phyloP scores from a whole-genome alignment of 176 grass and related monocot genomes.

The Hordeum marinum region DNA sequence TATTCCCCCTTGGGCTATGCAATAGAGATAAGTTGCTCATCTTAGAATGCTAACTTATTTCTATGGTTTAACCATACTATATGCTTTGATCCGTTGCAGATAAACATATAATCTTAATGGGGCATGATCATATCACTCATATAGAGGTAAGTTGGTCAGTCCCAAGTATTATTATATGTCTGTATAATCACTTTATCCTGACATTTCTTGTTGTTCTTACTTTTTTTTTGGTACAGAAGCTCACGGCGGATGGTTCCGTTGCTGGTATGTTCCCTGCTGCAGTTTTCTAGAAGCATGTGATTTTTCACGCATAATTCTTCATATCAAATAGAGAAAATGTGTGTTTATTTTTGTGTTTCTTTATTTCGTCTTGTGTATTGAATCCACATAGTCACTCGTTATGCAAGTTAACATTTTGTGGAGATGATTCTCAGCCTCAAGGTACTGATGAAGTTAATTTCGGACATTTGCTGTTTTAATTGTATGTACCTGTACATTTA shows the following conservation, averaged over 20 bases:
- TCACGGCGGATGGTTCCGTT: slow-evolving; percentile 32
- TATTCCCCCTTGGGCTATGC: too few species aligned
- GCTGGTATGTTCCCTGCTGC: slow-evolving; percentile 32
- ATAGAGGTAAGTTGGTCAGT: slow-evolving; percentile 25
- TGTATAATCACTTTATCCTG: slow-evolving; percentile 1
- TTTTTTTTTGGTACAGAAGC: slow-evolving; percentile 16
- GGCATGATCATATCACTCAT: slow-evolving; percentile 32
- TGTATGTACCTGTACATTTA: not conserved
- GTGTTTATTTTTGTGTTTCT: not conserved
- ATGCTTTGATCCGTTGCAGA: slow-evolving; percentile 23
- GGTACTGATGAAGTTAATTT: slow-evolving; percentile 1
- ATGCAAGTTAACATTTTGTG: slow-evolving; percentile 1
- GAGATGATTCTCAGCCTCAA: not conserved
- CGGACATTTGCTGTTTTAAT: not conserved
- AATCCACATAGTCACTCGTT: not conserved
- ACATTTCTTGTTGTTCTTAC: not conserved
- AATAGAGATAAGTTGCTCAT: too few species aligned
- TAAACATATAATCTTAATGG: slow-evolving; percentile 27
- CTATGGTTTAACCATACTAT: slow-evolving; percentile 16
- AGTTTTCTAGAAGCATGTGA: not conserved
- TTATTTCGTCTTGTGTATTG: not conserved
- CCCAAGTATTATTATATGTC: not conserved
- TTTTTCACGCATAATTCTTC: not conserved
- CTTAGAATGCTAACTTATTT: not conserved
- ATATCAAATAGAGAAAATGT: not conserved